Evolutionary conservation across 805 yeast genomes (phyloP), one percentile per base, ranked within the genome.

Genomic region (Kuraishia hungarica): DNA sequence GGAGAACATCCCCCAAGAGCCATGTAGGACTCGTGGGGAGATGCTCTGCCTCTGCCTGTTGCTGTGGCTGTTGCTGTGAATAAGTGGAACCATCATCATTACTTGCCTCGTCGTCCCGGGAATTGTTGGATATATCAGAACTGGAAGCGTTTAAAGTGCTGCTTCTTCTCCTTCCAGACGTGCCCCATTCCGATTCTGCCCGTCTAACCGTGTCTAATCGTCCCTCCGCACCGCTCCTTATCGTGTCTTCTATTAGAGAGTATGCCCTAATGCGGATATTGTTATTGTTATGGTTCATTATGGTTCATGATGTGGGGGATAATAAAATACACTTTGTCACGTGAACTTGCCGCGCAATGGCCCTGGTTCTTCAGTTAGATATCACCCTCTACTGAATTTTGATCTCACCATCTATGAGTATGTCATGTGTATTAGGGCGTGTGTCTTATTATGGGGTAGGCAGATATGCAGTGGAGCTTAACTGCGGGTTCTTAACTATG

Each of bases 1-100:
- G 84, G 29, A 87, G 69, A 8, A 86, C 70, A 56, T 84, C 90
- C 22, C 86, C 81, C 22, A 87, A 69, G 1, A 76, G 69, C 86
- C 87, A 86, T 0, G 91, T 78, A 11, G 83, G 80, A 57, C 80
- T 76, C 35, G 56, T 46, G n/a, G 43, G 43, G n/a, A 35, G n/a
- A 15, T 35, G 43, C 17, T 35, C n/a, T 13, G 43, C n/a, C n/a
- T n/a, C n/a, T 35, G 43, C 15, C 11, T 10, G 15, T 3, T 10
- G 43, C 43, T 35, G 43, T 35, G 43, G 4, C 3, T n/a, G n/a
- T n/a, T n/a, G n/a, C n/a, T n/a, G n/a, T n/a, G n/a, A 7, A 35
- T 10, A 17, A 35, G 43, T 7, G n/a, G 43, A n/a, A n/a, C n/a
- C n/a, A n/a, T 15, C 43, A 21, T 7, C 7, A 15, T 15, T 20